Percentiles rank a stretch among this genome's conserved stretches.
These are phyloP conservation scores for Debaryomyces fabryi DNA, from an alignment of 1,139 yeast species.

Conservation along the genomic window DNA sequence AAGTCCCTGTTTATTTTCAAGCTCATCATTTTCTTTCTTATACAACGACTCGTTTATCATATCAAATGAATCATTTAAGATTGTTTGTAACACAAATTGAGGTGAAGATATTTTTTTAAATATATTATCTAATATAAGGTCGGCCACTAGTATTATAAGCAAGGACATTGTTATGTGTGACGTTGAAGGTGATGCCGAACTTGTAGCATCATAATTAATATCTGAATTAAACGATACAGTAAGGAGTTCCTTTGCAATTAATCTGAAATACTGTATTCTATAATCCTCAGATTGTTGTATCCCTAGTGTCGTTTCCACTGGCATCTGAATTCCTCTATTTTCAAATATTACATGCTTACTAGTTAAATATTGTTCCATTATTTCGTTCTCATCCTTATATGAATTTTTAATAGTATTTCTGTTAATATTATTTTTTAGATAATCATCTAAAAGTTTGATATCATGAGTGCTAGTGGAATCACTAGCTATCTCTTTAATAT, in stretches of 20 bases:
- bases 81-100: slow-evolving; percentile 27
- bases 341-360: slow-evolving; percentile 24
- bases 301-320: neutral
- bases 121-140: slow-evolving; percentile 36
- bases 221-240: slow-evolving; percentile 19
- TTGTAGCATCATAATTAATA: slow-evolving; percentile 6
- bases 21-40: neutral
- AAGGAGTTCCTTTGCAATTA: slow-evolving; percentile 28
- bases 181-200: slow-evolving; percentile 20
- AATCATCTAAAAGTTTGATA: slow-evolving; percentile 20
- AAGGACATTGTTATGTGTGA: slow-evolving; percentile 36
- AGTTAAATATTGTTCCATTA: slow-evolving; percentile 8
- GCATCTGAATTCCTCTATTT: neutral
- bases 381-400: neutral
- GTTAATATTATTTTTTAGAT: slow-evolving; percentile 5
- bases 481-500: slow-evolving; percentile 25
- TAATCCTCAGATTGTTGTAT: slow-evolving; percentile 4
- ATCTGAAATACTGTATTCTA: slow-evolving; percentile 26
- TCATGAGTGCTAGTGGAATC: slow-evolving; percentile 13
- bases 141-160: slow-evolving; percentile 33
- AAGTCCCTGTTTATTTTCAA: neutral
- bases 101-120: slow-evolving; percentile 34
- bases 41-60: no score
- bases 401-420: slow-evolving; percentile 15
- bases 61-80: slow-evolving; percentile 13